Conservation (phyloP, 192 early-diverging fungal species). For the Helicostylum pulchrum region DNA sequence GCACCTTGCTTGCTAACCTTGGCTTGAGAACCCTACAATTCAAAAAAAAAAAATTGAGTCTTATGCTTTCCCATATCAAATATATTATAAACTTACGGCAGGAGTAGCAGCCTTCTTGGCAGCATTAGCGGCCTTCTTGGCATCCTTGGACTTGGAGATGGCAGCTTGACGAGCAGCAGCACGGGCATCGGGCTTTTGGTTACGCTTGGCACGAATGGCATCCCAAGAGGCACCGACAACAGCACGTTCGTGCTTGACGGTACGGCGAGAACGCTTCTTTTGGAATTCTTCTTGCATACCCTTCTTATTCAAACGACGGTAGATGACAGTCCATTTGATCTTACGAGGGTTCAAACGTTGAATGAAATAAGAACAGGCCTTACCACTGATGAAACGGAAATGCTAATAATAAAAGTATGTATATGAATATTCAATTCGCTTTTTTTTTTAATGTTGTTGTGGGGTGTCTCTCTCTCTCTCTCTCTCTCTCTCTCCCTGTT, state of each 20-base stretch:
- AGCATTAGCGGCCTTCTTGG: conserved; percentile 82
- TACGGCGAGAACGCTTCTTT: conserved; percentile 92
- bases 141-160: conserved; percentile 82
- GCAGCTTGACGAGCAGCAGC: conserved; percentile 84
- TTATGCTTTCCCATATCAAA: too few relatives aligned
- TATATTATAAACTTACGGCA: conserved; percentile 3
- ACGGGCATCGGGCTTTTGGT: conserved; percentile 93
- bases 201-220: conserved; percentile 93
- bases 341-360: conserved; percentile 97
- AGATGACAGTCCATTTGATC: conserved; percentile 93
- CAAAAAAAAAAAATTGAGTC: too few relatives aligned
- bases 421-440: neutral
- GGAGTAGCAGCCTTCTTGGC: conserved; percentile 68
- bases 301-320: conserved; percentile 98
- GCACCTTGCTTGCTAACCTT: conserved; percentile 80
- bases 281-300: conserved; percentile 90
- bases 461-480: too few relatives aligned
- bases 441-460: too few relatives aligned
- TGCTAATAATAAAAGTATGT: conserved; percentile 34
- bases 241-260: conserved; percentile 92
- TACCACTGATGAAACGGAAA: conserved; percentile 96
- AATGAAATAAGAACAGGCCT: conserved; percentile 94
- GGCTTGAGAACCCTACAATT: neutral
- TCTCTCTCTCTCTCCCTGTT: too few relatives aligned
- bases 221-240: conserved; percentile 94